A percentile compares a stretch with the other conserved stretches of the same genome.
These are phyloP conservation scores for Colletotrichum sp. DNA, from an alignment of 2,329 filamentous ascomycete genomes.

Conservation along the genomic window DNA sequence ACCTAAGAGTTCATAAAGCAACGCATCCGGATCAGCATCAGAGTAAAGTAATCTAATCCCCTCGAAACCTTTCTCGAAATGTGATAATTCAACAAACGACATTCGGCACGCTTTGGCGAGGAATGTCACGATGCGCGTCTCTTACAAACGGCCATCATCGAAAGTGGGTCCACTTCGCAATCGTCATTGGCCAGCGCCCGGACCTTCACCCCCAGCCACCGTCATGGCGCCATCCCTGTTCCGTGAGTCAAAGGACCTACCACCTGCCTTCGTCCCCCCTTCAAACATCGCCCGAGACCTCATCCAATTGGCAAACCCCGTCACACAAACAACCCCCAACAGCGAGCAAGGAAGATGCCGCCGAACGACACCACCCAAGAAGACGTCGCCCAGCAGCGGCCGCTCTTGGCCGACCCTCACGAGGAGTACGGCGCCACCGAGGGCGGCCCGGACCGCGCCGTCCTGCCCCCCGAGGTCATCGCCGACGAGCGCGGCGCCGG, in stretches of 20 bases:
- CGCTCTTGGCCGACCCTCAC: constrained; percentile 14
- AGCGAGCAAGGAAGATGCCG: background rate
- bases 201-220: background rate
- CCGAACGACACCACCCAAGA: background rate
- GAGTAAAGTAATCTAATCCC: rapidly evolving
- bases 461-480: background rate
- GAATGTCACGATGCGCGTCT: background rate
- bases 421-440: constrained; percentile 11
- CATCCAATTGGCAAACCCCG: background rate
- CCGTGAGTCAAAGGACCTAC: background rate
- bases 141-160: background rate
- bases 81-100: rapidly evolving
- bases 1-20: background rate
- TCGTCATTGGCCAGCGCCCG: background rate
- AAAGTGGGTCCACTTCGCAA: rapidly evolving
- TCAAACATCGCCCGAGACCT: background rate
- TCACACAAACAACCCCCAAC: background rate
- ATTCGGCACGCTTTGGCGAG: background rate
- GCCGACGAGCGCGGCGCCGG: constrained; percentile 13
- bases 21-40: rapidly evolving
- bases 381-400: background rate
- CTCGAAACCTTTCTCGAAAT: background rate
- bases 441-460: background rate
- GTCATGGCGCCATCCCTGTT: constrained; percentile 12
- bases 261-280: background rate